These are phyloP conservation scores for Porodaedalea pini DNA, from an alignment of 1,284 basidiomycete species.

Conservation along the genomic window DNA sequence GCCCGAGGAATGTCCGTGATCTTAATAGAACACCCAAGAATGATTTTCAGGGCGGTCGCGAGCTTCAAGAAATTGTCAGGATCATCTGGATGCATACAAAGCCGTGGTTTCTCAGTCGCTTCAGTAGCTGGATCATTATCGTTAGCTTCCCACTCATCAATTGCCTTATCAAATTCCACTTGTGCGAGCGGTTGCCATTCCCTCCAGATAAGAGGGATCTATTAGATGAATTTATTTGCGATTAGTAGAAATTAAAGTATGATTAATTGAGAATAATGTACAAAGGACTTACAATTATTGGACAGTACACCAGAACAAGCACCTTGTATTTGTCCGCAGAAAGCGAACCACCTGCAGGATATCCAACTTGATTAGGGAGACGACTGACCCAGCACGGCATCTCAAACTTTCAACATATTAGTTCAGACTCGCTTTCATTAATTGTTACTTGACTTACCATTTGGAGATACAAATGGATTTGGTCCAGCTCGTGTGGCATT, in stretches of 20 bases:
- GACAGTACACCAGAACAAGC: slow-evolving; percentile 9
- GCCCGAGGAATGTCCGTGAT: slow-evolving; percentile 10
- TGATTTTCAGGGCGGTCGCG: slow-evolving; percentile 21
- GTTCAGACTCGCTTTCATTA: not conserved
- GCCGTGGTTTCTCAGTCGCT: not conserved
- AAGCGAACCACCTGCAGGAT: slow-evolving; percentile 16
- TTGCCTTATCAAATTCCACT: slow-evolving; percentile 11
- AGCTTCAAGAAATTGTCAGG: slow-evolving; percentile 18
- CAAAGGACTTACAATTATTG: slow-evolving; percentile 12
- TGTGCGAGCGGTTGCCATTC: slow-evolving; percentile 17
- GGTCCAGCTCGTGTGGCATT: slow-evolving; percentile 14
- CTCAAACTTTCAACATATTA: slow-evolving; percentile 12
- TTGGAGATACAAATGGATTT: slow-evolving; percentile 13
- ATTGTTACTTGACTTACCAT: not conserved
- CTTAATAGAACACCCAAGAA: slow-evolving; percentile 12
- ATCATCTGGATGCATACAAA: slow-evolving; percentile 15
- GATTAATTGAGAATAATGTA: not conserved
- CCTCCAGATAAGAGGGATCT: slow-evolving; percentile 22
- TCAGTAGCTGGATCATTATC: slow-evolving; percentile 2
- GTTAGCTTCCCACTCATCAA: slow-evolving; percentile 16
- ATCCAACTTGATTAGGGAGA: slow-evolving; percentile 18
- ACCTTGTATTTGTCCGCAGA: slow-evolving; percentile 19
- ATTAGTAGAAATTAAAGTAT: not conserved
- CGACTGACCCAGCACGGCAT: slow-evolving; percentile 17
- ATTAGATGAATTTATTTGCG: no score